Base-by-base conservation (phyloP, 1,284 basidiomycete species). In the Tilletia horrida region DNA sequence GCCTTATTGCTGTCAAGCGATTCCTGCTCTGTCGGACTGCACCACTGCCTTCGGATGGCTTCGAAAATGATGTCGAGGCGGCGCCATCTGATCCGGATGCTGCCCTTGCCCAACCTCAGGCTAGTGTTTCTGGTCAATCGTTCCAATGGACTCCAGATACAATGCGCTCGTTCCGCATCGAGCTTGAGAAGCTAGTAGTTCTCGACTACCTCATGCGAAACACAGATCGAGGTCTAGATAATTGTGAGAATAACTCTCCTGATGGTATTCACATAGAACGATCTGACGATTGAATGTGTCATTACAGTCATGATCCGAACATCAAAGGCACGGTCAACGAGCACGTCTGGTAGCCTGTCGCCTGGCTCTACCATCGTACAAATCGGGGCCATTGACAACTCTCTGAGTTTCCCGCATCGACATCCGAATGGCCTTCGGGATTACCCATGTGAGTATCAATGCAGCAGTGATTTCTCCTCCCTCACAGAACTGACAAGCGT, bases 151-250 rank as follows among this genome's bases (percentile, higher is more conserved):
- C 87, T 65, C 86, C 86, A 67, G 84, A 84, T 23, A 84, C 92
- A 44, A 91, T 92, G 76, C 86, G 89, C 72, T 88, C 88, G 70
- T 93, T 94, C 80, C 86, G 91, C 65, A 88, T 91, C 77, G 91
- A 93, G 75, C 84, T 94, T 35, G 93, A 96, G 82, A 92, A 92
- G 64, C 74, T 80, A n/a, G 78, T 78, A n/a, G 67, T 76, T 21
- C 71, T 78, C 88, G 92, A 93, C 82, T 92, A 89, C 82, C 85
- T 93, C 57, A 93, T 93, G 90, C 87, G 91, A 67, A 92, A 92
- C 81, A 93, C 91, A 13, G 82, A 83, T 68, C 76, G 83, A 35
- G 82, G 82, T 1, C 68, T 83, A 18, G 83, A 83, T 73, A 84
- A 83, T 65, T 83, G 83, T 63, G 83, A 84, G 83, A 71, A 83